Evolutionary conservation across 164 flowering plant genomes (phyloP).

Genomic region (Paratinospora sagittata): DNA sequence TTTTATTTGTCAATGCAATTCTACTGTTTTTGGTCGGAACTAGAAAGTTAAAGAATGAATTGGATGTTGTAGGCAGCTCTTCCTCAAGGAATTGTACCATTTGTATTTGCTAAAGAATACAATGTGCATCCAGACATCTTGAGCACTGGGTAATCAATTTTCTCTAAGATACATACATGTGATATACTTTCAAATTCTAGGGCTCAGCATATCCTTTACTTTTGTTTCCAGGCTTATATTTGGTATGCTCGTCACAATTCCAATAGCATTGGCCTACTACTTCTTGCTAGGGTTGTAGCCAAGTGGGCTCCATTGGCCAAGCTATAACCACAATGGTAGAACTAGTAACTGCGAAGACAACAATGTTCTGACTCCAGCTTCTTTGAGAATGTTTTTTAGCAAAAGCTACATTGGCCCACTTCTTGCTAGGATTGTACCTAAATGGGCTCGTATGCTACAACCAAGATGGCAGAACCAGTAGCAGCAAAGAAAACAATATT

Average conservation of each 20-base stretch:
- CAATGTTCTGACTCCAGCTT: not conserved
- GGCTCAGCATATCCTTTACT: conserved; percentile 10
- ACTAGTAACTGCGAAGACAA: not conserved
- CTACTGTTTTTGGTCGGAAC: not conserved
- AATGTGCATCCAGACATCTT: conserved; percentile 57
- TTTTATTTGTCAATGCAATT: not conserved
- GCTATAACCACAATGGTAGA: conserved; percentile 3
- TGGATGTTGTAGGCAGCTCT: conserved; percentile 62
- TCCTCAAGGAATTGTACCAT: conserved; percentile 80
- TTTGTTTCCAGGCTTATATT: conserved; percentile 51
- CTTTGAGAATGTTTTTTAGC: not conserved
- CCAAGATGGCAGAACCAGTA: conserved; percentile 1
- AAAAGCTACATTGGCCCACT: conserved; percentile 22
- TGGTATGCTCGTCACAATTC: conserved; percentile 56
- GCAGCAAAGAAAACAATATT: not conserved
- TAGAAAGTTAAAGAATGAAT: conserved; percentile 6
- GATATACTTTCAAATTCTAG: not conserved
- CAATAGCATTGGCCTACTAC: conserved; percentile 57
- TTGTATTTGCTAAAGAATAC: conserved; percentile 79
- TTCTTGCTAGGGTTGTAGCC: conserved; percentile 42
- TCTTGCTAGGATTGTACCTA: conserved; percentile 40
- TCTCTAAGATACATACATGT: not conserved
- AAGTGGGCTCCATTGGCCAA: not conserved
- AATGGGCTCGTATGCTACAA: not conserved
- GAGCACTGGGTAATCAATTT: conserved; percentile 58